phyloP scores from a whole-genome alignment of 2,329 filamentous ascomycete genomes.

The Allantophomopsis cytisporea region DNA sequence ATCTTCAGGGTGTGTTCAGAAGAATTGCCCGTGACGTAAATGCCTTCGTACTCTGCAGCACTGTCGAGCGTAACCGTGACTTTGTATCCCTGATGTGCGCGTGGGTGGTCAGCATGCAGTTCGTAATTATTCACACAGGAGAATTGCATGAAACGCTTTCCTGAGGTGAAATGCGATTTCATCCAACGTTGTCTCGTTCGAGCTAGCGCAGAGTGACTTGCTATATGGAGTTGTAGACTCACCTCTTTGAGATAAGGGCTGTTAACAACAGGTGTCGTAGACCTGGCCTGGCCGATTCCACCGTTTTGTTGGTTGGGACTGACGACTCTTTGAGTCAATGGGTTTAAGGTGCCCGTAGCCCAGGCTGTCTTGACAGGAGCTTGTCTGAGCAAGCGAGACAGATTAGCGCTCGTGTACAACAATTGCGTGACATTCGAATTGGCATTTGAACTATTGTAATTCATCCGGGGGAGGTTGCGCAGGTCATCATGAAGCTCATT shows the following conservation, averaged over 20 bases:
- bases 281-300: conserved; percentile 26
- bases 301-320: conserved; percentile 37
- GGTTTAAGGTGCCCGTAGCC: conserved; percentile 41
- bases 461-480: no score
- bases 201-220: no score
- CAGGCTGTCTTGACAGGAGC: conserved; percentile 23
- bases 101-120: not conserved
- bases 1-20: conserved; percentile 49
- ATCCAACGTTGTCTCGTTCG: no score
- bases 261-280: not conserved
- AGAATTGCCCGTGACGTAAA: conserved; percentile 40
- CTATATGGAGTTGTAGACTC: not conserved
- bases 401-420: not conserved
- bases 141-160: no score
- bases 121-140: not conserved
- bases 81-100: conserved; percentile 18
- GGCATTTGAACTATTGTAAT: no score
- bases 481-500: no score
- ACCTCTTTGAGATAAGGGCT: conserved; percentile 2
- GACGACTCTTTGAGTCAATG: conserved; percentile 40
- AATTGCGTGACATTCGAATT: no score
- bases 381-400: conserved; percentile 1
- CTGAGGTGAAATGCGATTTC: no score
- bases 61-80: conserved; percentile 41
- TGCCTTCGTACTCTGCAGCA: conserved; percentile 46